Percentiles rank a stretch among this genome's conserved stretches.
Evolutionary conservation across 805 yeast genomes (phyloP).

Genomic region (Cyberlindnera maritima): DNA sequence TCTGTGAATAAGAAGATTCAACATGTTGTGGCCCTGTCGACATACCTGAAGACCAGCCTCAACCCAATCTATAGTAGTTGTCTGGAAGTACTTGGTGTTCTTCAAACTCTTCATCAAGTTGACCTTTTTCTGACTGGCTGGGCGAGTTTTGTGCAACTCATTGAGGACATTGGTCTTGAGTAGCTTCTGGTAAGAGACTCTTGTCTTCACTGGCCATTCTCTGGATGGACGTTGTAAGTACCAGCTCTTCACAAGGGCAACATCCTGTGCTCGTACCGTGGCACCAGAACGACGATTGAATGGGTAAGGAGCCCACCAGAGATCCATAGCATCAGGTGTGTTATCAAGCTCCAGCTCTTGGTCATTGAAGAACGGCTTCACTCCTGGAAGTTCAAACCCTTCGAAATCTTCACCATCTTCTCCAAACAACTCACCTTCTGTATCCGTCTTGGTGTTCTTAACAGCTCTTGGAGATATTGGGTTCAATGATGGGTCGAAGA

Average conservation of each 20-base stretch:
- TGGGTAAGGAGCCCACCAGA: conserved; percentile 85
- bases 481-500: conserved; percentile 50
- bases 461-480: conserved; percentile 45
- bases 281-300: conserved; percentile 72
- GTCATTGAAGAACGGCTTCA: conserved; percentile 53
- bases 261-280: conserved; percentile 85
- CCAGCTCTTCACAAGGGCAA: conserved; percentile 80
- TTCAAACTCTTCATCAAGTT: conserved; percentile 63
- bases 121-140: conserved; percentile 47
- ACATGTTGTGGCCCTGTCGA: conserved; percentile 91
- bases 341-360: conserved; percentile 44
- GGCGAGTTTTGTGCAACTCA: conserved; percentile 52
- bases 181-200: conserved; percentile 87
- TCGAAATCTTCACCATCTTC: conserved; percentile 36
- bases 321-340: conserved; percentile 53
- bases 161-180: conserved; percentile 72
- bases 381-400: conserved; percentile 39
- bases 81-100: conserved; percentile 84
- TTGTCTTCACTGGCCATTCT: conserved; percentile 66
- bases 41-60: conserved; percentile 96
- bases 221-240: conserved; percentile 66
- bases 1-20: conserved; percentile 83
- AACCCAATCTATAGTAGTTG: conserved; percentile 94
- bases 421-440: conserved; percentile 23
- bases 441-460: conserved; percentile 23